A percentile compares a stretch with the other conserved stretches of the same genome.
Conservation (phyloP, 768 basidiomycete genomes). For the Lentinus brumalis region DNA sequence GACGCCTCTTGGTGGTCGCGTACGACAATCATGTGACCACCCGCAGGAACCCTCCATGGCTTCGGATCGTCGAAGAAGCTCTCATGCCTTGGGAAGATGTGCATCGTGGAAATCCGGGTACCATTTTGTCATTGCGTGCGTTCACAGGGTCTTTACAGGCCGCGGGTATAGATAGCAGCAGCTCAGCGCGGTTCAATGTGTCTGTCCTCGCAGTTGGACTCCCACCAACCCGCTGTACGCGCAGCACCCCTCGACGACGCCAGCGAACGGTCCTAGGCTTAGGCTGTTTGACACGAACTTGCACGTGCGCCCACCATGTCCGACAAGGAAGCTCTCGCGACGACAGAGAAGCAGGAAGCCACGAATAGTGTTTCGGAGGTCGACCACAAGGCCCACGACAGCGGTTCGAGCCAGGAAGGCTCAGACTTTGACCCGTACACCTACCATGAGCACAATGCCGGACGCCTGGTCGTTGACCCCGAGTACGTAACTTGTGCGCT, state of each 20-base stretch:
- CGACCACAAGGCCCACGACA: constrained; percentile 6
- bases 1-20: constrained; percentile 3
- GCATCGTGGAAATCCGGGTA: background rate
- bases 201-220: background rate
- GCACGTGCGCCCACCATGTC: background rate
- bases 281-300: background rate
- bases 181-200: background rate
- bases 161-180: background rate
- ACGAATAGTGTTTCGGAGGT: constrained; percentile 9
- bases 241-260: no score
- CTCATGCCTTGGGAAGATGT: constrained; percentile 4
- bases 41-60: background rate
- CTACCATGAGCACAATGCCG: constrained; percentile 58
- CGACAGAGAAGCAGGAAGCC: constrained; percentile 10
- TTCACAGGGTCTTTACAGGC: background rate
- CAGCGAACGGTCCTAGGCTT: background rate
- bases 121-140: no score
- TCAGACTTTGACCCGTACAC: constrained; percentile 35
- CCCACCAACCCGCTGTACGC: background rate
- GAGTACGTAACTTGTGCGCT: constrained; percentile 15
- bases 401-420: background rate
- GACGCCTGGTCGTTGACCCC: constrained; percentile 64
- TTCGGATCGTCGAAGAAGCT: constrained; percentile 1
- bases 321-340: constrained; percentile 1
- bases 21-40: constrained; percentile 12